Base-by-base conservation (phyloP, 2,329 filamentous ascomycete species). In the Claviceps spartinae region DNA sequence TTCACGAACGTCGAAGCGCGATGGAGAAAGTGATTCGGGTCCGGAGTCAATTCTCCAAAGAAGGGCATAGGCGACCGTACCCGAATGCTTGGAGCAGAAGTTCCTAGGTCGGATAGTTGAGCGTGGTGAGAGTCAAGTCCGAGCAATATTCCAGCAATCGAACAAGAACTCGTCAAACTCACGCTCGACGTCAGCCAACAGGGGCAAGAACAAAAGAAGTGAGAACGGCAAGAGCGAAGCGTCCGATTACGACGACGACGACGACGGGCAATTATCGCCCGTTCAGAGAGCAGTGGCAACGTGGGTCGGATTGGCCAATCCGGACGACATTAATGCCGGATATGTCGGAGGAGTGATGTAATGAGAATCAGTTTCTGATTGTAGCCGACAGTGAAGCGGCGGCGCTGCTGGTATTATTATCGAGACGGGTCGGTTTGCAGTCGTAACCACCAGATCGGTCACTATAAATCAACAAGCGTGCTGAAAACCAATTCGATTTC, bases 71-170 rank as follows among this genome's bases (percentile, higher is more conserved):
- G 26, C n/a, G 9, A 47, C 30, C 49, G 44, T 46, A 54, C 53
- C 26, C 41, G 13, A 40, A 50, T 48, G 48, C 44, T 53, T 37
- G 30, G 22, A 44, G 16, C 5, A 9, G n/a, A 16, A 36, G 24
- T 36, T 37, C 14, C n/a, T 47, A 49, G 47, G 36, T 48, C 11
- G 7, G 16, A 49, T 14, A 6, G 42, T 46, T 16, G 44, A 44
- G 5, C 22, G 24, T 50, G 9, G 20, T 30, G 41, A 41, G 45
- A 49, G 54, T 48, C 53, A 53, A 53, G 58, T 63, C 63, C 60
- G 60, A 62, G 66, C 66, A 66, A 66, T 68, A 66, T 68, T 68
- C 64, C 66, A 68, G 66, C 66, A 68, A 67, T 63, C 61, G 57
- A 64, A 58, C 58, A 57, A 40, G 40, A 16, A 8, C 18, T 42